phyloP scores from a whole-genome alignment of 345 rosid species.

The Gossypium anomalum region DNA sequence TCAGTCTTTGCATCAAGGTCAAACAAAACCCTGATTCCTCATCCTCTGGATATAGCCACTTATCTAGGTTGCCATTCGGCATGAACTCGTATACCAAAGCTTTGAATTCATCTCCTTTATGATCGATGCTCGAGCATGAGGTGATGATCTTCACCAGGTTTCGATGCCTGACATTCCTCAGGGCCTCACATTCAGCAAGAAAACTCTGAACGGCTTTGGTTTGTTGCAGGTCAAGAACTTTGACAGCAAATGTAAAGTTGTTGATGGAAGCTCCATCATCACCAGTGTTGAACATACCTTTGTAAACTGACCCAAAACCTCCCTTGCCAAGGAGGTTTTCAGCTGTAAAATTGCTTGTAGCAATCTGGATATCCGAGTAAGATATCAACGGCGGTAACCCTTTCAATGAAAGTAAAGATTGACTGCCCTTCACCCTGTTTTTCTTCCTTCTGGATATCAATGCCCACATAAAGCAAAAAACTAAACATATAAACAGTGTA shows the following conservation, averaged over 20 bases:
- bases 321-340: constrained; percentile 27
- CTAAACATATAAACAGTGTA: neutral
- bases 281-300: constrained; percentile 1
- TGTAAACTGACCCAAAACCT: constrained; percentile 31
- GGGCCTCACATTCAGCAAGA: constrained; percentile 40
- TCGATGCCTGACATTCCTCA: constrained; percentile 39
- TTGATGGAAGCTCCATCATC: neutral
- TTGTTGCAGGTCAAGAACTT: constrained; percentile 35
- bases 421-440: neutral
- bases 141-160: constrained; percentile 47
- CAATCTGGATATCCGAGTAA: constrained; percentile 18
- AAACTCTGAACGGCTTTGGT: constrained; percentile 44
- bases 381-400: constrained; percentile 9
- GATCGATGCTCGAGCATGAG: constrained; percentile 46
- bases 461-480: neutral
- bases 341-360: constrained; percentile 25
- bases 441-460: neutral
- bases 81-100: constrained; percentile 45
- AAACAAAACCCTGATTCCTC: constrained; percentile 6
- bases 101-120: constrained; percentile 44
- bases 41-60: constrained; percentile 29
- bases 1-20: constrained; percentile 5
- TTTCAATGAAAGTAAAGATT: neutral
- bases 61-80: constrained; percentile 46
- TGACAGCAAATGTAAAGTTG: constrained; percentile 24